Evolutionary conservation across 1,284 basidiomycete genomes (phyloP).

Genomic region (Thelephora terrestris): DNA sequence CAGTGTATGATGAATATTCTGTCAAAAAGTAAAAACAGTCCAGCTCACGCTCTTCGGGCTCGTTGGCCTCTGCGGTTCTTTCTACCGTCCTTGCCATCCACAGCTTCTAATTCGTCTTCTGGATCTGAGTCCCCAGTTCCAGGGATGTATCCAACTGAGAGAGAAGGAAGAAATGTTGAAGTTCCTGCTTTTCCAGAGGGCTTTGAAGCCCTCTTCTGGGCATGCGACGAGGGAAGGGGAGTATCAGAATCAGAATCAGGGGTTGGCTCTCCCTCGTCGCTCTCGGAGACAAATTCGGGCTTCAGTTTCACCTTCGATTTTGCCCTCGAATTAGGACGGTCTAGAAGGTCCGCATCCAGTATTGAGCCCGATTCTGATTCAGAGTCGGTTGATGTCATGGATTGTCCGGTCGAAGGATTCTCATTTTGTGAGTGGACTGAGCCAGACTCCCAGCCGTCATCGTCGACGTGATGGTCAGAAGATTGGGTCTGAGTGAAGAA

Average conservation of each 20-base stretch:
- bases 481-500: slow-evolving; percentile 6
- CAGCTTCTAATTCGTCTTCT: slow-evolving; percentile 58
- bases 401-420: neutral
- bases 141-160: slow-evolving; percentile 76
- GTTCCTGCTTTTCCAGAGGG: slow-evolving; percentile 20
- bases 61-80: slow-evolving; percentile 91
- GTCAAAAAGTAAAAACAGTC: too few relatives aligned
- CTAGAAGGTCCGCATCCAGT: too few relatives aligned
- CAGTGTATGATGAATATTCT: neutral
- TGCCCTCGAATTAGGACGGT: too few relatives aligned
- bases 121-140: slow-evolving; percentile 72
- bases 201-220: slow-evolving; percentile 9
- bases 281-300: slow-evolving; percentile 5
- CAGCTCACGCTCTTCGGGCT: slow-evolving; percentile 82
- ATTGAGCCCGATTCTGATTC: too few relatives aligned
- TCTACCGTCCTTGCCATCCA: slow-evolving; percentile 45
- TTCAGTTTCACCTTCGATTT: too few relatives aligned
- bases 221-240: slow-evolving; percentile 8
- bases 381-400: too few relatives aligned
- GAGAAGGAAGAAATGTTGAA: slow-evolving; percentile 83
- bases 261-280: slow-evolving; percentile 4
- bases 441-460: slow-evolving; percentile 8
- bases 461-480: slow-evolving; percentile 12
- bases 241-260: slow-evolving; percentile 11
- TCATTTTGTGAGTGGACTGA: slow-evolving; percentile 4